Conservation (phyloP, 345 rosid genomes). For the Citrus hindsii region DNA sequence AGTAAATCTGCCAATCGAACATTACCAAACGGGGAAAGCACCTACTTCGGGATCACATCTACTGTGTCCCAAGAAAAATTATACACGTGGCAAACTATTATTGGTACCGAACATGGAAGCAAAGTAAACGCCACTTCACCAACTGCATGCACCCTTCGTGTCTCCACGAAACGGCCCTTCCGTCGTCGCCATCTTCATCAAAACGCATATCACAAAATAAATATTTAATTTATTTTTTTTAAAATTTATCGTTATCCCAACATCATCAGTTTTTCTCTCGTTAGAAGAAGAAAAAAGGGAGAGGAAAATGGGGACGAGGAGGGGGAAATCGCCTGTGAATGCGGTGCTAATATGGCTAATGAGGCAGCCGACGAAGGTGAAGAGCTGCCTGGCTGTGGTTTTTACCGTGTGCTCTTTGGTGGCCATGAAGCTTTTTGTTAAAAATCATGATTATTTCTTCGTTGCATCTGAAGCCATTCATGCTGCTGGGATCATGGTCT, state of each 20-base stretch:
- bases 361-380: constrained; percentile 51
- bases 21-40: constrained; percentile 1
- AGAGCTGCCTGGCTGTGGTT: constrained; percentile 31
- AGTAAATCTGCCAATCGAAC: background rate
- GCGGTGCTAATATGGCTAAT: constrained; percentile 37
- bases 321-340: constrained; percentile 41
- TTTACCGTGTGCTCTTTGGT: constrained; percentile 28
- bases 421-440: constrained; percentile 32
- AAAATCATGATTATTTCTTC: constrained; percentile 44
- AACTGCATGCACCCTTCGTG: constrained; percentile 50
- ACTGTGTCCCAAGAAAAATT: background rate
- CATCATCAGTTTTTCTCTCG: background rate
- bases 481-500: constrained; percentile 54
- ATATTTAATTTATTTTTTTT: background rate
- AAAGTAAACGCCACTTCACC: constrained; percentile 24
- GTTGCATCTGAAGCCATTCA: constrained; percentile 63
- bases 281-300: background rate
- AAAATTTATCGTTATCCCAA: no score
- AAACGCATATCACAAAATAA: background rate
- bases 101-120: constrained; percentile 13
- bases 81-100: constrained; percentile 6
- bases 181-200: background rate
- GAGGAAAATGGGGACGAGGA: constrained; percentile 52
- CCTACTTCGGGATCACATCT: background rate
- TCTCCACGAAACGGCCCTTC: constrained; percentile 31